Evolutionary conservation across 768 basidiomycete genomes (phyloP), one percentile per base, ranked within the genome.

Genomic region (Pleurotus giganteus): DNA sequence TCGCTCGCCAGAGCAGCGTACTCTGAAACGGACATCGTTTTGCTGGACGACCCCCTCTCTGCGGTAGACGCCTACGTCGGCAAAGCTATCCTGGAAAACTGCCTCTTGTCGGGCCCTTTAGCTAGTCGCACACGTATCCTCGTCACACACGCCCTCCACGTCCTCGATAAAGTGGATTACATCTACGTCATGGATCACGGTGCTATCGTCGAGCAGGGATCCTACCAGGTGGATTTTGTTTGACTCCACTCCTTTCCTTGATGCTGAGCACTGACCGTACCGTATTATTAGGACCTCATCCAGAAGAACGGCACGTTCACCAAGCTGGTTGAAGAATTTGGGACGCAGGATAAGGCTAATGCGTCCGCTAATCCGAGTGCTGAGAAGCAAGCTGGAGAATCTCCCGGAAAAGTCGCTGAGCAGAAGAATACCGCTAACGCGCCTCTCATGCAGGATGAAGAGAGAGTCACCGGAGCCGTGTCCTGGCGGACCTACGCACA

Each of bases 11-110:
- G 91, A 23, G 89, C 88, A 0, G 85, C 86, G 1, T 94, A 92
- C 61, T 84, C 87, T 2, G 71, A 77, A 0, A 77, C 86, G 1
- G 86, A 91, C 54, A 77, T 92, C 49, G 82, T 89, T 27, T 78
- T 92, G 13, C 76, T 93, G 23, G 90, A 94, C 62, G 91, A 94
- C 64, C 88, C 91, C 13, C 77, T 93, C 24, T 83, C 84, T 27
- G 89, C 90, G 0, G 85, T 91, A 8, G 90, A 92, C 58, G 81
- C 88, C 0, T 82, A 87, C 58, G 89, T 91, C 4, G 85, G 86
- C 13, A 83, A 84, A 59, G 74, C 75, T 26, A 79, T 88, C 47
- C 60, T 88, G 2, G 80, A 88, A 24, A 70, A 85, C 37, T 88
- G 86, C 60, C 64, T 89, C 6, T 66, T 81, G 17, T 64, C 65